A percentile compares a stretch with the other conserved stretches of the same genome.
These are phyloP conservation scores for Skeletonema marinoi DNA, from an alignment of 108 stramenopile species.

Conservation along the genomic window DNA sequence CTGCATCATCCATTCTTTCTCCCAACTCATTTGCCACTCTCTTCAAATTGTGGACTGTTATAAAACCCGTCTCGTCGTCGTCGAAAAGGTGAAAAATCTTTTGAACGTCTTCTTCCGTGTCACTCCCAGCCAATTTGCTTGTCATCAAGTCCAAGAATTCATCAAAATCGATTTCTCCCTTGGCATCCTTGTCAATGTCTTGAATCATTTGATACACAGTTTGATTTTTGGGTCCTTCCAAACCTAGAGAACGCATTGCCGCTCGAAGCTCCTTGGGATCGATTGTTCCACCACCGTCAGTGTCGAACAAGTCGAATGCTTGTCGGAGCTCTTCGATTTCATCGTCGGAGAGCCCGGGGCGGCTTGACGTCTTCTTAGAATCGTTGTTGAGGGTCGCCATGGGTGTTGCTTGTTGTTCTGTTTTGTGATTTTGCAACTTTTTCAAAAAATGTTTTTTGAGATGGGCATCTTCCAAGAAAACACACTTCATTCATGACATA, in stretches of 20 bases:
- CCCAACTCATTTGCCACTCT: slow-evolving; percentile 96
- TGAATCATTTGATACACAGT: slow-evolving; percentile 88
- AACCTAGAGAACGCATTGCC: slow-evolving; percentile 92
- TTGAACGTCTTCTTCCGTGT: slow-evolving; percentile 50
- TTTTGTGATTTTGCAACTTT: no score
- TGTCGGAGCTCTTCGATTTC: slow-evolving; percentile 51
- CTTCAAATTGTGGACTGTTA: slow-evolving; percentile 92
- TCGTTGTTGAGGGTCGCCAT: not conserved
- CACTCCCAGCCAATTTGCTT: slow-evolving; percentile 47
- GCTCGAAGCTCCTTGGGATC: slow-evolving; percentile 93
- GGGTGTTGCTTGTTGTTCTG: not conserved
- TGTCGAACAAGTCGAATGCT: slow-evolving; percentile 55
- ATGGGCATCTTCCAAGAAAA: not conserved
- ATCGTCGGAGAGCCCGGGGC: slow-evolving; percentile 46
- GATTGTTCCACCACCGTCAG: slow-evolving; percentile 75
- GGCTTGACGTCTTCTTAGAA: slow-evolving; percentile 11
- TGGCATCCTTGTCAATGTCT: slow-evolving; percentile 81
- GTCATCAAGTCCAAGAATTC: slow-evolving; percentile 96
- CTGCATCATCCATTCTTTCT: slow-evolving; percentile 96
- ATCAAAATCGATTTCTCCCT: slow-evolving; percentile 62
- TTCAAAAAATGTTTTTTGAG: no score
- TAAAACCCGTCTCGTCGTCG: slow-evolving; percentile 94
- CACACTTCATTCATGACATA: not conserved
- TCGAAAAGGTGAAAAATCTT: slow-evolving; percentile 99
- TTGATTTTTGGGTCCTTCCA: slow-evolving; percentile 89